phyloP scores from a whole-genome alignment of 225 moss, liverwort and hornwort genomes.

The Anthoceros angustus region DNA sequence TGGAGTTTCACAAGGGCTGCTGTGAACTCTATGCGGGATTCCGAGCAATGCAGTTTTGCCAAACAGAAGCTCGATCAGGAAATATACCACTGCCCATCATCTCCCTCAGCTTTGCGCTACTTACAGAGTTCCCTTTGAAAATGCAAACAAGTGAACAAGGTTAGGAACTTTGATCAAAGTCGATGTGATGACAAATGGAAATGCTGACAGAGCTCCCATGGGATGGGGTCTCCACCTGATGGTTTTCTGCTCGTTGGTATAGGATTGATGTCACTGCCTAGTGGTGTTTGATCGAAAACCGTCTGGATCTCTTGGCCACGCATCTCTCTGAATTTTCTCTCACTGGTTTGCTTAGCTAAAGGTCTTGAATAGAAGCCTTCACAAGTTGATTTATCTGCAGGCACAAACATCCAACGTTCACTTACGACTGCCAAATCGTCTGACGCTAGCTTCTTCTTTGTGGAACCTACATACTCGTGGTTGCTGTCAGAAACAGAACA shows the following conservation, averaged over 20 bases:
- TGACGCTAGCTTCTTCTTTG: no score
- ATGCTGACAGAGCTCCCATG: not conserved
- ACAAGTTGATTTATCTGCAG: not conserved
- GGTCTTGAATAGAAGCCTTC: conserved; percentile 1
- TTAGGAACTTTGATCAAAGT: not conserved
- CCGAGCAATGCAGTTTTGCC: not conserved
- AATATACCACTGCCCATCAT: conserved; percentile 2
- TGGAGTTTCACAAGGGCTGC: not conserved
- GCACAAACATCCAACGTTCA: not conserved
- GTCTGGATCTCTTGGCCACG: not conserved
- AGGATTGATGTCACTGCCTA: not conserved
- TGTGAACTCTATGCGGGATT: not conserved
- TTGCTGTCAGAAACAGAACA: no score
- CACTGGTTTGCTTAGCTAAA: conserved; percentile 3
- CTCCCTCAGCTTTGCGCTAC: conserved; percentile 1
- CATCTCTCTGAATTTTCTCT: not conserved
- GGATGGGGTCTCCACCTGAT: not conserved
- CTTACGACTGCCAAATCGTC: not conserved
- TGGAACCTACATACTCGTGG: no score
- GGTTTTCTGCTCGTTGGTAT: not conserved
- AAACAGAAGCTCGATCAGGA: conserved; percentile 2
- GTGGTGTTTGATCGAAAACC: not conserved
- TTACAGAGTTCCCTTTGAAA: not conserved
- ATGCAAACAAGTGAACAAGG: not conserved
- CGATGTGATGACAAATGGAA: not conserved